Evolutionary conservation across 164 flowering plant genomes (phyloP).

Genomic region (Vitis rupestris): DNA sequence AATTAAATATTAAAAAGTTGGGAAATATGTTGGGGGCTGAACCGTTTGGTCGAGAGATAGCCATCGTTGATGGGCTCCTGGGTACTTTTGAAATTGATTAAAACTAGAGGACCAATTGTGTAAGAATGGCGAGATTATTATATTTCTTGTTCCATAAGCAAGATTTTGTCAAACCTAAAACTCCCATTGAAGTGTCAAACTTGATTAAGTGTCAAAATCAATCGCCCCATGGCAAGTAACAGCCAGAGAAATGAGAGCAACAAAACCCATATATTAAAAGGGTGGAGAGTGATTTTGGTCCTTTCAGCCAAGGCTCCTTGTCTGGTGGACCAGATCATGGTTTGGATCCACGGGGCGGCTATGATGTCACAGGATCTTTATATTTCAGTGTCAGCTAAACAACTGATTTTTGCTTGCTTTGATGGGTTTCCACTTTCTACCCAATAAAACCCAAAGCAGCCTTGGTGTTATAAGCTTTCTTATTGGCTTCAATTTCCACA

Average conservation of each 20-base stretch:
- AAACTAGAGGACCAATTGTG: no score
- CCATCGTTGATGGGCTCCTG: not conserved
- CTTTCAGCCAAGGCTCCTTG: slow-evolving; percentile 19
- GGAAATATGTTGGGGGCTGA: no score
- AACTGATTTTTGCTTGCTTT: slow-evolving; percentile 15
- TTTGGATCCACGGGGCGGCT: not conserved
- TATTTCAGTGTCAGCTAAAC: slow-evolving; percentile 17
- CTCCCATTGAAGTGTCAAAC: slow-evolving; percentile 1
- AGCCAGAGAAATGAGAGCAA: slow-evolving; percentile 14
- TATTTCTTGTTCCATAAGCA: not conserved
- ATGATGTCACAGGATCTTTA: slow-evolving; percentile 12
- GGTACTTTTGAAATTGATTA: not conserved
- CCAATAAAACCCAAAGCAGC: not conserved
- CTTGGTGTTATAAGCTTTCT: not conserved
- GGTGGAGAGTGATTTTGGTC: not conserved
- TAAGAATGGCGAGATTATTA: no score
- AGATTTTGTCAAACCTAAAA: slow-evolving; percentile 13
- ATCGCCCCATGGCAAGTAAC: slow-evolving; percentile 5
- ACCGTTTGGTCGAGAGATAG: not conserved
- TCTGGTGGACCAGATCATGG: slow-evolving; percentile 9
- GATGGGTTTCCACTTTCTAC: slow-evolving; percentile 17
- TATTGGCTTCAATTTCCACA: not conserved
- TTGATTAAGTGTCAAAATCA: slow-evolving; percentile 12
- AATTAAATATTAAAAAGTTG: no score
- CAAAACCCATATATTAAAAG: no score